Evolutionary conservation across 1,284 basidiomycete species (phyloP), one percentile per base, ranked within the genome.

Genomic region (Pisolithus thermaeus): DNA sequence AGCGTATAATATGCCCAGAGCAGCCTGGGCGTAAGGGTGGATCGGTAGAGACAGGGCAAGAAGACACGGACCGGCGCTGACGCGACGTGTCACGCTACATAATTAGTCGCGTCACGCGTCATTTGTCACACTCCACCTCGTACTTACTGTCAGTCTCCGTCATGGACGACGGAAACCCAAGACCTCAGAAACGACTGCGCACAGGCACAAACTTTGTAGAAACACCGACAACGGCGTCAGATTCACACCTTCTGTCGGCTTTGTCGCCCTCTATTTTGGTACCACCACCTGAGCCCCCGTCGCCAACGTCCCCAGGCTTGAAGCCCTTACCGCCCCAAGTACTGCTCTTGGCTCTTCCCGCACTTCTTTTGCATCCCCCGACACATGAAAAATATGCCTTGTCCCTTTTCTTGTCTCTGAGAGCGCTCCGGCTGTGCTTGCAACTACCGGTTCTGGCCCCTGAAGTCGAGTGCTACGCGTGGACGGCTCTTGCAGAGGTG

Each of bases 401-500:
- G 5, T 80, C 83, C 0, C 70, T 86, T 2, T 72, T 72, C 25
- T 59, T 86, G 3, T 83, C 85, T 1, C 64, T 81, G 2, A 61
- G 72, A 28, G 77, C 86, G 0, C 61, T 87, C 7, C 66, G 78
- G 27, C 76, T 72, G 56, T 84, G 79, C 62, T 70, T 86, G 7
- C 57, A 66, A 0, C 56, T 80, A 0, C 70, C 71, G 4, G 70
- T 73, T n/a, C 68, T 87, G 5, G 75, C 78, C 7, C 74, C 76
- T 4, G 76, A 79, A 48, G 65, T 83, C 6, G 84, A 88, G 58
- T 86, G 83, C 59, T 70, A 81, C 2, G 83, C 83, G 1, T 86
- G 83, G 81, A 80, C 79, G 0, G 75, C 76, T 2, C 59, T 87
- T 1, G 84, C 80, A 0, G 86, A 89, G 66, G 56, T 86, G 4